Base-by-base conservation (phyloP, 768 basidiomycete species). In the Mycena maculata region DNA sequence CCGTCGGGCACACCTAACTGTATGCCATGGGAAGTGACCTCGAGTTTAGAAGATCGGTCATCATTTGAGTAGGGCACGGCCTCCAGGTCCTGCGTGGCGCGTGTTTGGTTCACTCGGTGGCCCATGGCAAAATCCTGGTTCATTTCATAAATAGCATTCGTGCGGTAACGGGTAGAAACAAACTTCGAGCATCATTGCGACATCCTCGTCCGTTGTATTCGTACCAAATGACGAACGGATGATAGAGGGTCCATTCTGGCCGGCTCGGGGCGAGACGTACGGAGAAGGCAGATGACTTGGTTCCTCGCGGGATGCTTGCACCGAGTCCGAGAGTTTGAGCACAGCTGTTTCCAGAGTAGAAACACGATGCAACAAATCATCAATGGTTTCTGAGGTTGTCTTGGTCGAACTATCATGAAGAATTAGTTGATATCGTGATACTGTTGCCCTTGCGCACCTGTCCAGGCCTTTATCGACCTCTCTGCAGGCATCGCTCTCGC, bases 161-260 rank as follows among this genome's bases (percentile, higher is more conserved):
- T 61, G 5, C 48, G 41, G 60, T 39, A 33, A 9, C n/a, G n/a
- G n/a, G n/a, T n/a, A n/a, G n/a, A n/a, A 27, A 57, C 60, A 33
- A 31, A 72, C 75, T 54, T 76, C 75, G 23, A 76, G 71, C 69
- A 76, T 75, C 73, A 74, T 74, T 1, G 71, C 75, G 33, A 69
- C 73, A 33, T 76, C 74, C 64, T 76, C 75, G 33, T 73, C 74
- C 18, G 63, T 70, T 28, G 73, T 67, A 39, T 67, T 63, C 8
- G 65, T 48, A 4, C 70, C 68, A 50, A 72, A 74, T 1, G 73
- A 68, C 33, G 71, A 65, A 36, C 65, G 69, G 47, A 71, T 72
- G 52, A 41, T 53, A 38, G 63, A 73, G 44, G 45, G 47, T 25
- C 39, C 56, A n/a, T 3, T 57, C 39, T 31, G 18, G 42, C 25